phyloP scores from a whole-genome alignment of 805 yeast genomes.

The Candida chilensis region DNA sequence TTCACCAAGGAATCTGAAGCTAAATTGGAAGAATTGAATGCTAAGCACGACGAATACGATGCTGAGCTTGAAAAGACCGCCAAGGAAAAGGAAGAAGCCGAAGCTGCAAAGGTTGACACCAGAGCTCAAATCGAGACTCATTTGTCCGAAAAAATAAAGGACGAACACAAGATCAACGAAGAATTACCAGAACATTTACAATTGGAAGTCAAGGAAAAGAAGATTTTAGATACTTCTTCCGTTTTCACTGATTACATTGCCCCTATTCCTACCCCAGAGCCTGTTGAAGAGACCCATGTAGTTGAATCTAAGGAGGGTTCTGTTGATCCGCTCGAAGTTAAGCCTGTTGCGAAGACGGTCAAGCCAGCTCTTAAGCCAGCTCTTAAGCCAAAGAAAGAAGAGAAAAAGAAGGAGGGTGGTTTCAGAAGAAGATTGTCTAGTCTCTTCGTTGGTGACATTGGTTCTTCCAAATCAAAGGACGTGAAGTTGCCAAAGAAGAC shows the following conservation, averaged over 20 bases:
- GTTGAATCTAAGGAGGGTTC: background rate
- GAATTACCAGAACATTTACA: conserved; percentile 46
- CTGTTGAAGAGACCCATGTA: too few relatives aligned
- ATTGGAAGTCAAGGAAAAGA: conserved; percentile 4
- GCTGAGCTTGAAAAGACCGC: background rate
- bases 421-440: conserved; percentile 1
- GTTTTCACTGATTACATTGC: background rate
- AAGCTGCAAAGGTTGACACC: background rate
- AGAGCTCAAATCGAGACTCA: background rate
- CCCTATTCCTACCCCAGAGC: too few relatives aligned
- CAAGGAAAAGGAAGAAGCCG: background rate
- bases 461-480: background rate
- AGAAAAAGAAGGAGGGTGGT: background rate
- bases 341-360: conserved; percentile 1
- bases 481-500: conserved; percentile 2
- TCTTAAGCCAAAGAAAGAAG: background rate
- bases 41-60: conserved; percentile 8
- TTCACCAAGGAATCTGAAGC: conserved; percentile 15
- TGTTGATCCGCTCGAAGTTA: background rate
- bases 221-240: conserved; percentile 1
- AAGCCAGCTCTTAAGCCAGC: background rate
- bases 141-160: too few relatives aligned
- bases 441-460: background rate
- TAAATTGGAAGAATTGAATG: conserved; percentile 10
- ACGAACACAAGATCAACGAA: conserved; percentile 36